Percentiles rank a stretch among this genome's conserved stretches.
These are phyloP conservation scores for Termitomyces sp. DNA, from an alignment of 768 basidiomycete genomes.

Conservation along the genomic window DNA sequence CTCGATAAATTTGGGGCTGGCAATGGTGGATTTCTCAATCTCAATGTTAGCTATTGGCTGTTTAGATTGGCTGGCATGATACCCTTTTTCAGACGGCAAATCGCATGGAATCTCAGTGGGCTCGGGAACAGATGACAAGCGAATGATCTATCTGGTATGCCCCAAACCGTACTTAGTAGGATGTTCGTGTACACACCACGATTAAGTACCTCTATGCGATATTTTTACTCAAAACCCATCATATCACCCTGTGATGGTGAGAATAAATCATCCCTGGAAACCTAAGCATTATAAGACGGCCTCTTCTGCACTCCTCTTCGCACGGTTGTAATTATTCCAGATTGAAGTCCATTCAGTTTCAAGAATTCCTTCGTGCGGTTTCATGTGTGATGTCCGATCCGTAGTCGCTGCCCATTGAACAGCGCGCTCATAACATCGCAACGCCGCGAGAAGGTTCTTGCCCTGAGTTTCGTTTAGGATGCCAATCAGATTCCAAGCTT, in stretches of 20 bases:
- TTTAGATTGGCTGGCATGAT: constrained; percentile 12
- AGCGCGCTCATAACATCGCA: constrained; percentile 65
- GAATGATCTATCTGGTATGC: too few relatives aligned
- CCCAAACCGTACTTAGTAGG: too few relatives aligned
- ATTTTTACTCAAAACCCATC: neutral
- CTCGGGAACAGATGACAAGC: constrained; percentile 14
- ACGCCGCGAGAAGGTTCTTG: constrained; percentile 31
- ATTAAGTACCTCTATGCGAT: neutral
- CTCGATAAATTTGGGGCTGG: constrained; percentile 5
- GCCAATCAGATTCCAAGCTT: constrained; percentile 73
- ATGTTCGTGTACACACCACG: neutral
- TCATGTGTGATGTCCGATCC: constrained; percentile 26
- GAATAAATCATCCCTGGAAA: neutral
- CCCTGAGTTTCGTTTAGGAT: constrained; percentile 49
- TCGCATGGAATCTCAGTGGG: constrained; percentile 18
- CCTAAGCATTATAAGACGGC: neutral
- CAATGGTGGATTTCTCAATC: neutral
- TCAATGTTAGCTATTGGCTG: constrained; percentile 13
- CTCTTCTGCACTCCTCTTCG: constrained; percentile 22
- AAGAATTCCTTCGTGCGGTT: constrained; percentile 46
- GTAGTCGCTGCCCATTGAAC: constrained; percentile 58
- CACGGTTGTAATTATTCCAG: constrained; percentile 55
- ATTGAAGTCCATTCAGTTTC: constrained; percentile 58
- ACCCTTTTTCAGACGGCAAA: constrained; percentile 8
- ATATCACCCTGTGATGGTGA: neutral